Conservation (phyloP, 2,329 filamentous ascomycete genomes). For the Aotearoamyces nothofagi region DNA sequence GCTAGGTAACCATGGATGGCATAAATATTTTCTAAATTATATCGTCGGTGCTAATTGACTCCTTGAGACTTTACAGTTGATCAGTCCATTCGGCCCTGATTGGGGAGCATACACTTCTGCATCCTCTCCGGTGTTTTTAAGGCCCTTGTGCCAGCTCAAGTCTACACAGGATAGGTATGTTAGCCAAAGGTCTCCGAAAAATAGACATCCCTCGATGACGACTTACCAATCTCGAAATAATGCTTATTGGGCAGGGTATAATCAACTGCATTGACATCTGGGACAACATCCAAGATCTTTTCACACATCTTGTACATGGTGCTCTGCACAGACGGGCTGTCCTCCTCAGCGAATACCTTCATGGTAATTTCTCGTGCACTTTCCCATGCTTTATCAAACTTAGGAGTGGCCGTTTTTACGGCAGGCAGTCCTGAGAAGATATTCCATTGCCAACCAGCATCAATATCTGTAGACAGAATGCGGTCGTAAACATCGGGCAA, state of each 20-base stretch:
- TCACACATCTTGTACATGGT: conserved; percentile 99
- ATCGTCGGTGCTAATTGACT: conserved; percentile 3
- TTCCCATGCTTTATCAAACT: conserved; percentile 69
- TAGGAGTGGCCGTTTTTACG: conserved; percentile 44
- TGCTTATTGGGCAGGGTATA: conserved; percentile 95
- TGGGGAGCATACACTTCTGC: conserved; percentile 94
- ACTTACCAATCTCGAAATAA: conserved; percentile 87
- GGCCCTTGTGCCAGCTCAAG: conserved; percentile 87
- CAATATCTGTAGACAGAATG: conserved; percentile 86
- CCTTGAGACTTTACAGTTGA: conserved; percentile 77
- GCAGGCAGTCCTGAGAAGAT: conserved; percentile 49
- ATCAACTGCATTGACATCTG: conserved; percentile 55
- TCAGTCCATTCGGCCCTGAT: conserved; percentile 84
- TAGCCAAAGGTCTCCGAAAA: too few species aligned
- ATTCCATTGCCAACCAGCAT: conserved; percentile 77
- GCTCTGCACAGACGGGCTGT: conserved; percentile 84
- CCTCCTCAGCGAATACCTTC: conserved; percentile 77
- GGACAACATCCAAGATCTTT: conserved; percentile 63
- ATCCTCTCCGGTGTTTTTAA: conserved; percentile 90
- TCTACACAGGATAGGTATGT: conserved; percentile 47
- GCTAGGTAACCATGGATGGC: too few species aligned
- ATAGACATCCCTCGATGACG: too few species aligned
- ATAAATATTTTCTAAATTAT: too few species aligned
- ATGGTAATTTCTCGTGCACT: conserved; percentile 74
- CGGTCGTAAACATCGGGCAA: conserved; percentile 86